Evolutionary conservation across 1,284 basidiomycete genomes (phyloP).

Genomic region (Veloboletus limbatus): DNA sequence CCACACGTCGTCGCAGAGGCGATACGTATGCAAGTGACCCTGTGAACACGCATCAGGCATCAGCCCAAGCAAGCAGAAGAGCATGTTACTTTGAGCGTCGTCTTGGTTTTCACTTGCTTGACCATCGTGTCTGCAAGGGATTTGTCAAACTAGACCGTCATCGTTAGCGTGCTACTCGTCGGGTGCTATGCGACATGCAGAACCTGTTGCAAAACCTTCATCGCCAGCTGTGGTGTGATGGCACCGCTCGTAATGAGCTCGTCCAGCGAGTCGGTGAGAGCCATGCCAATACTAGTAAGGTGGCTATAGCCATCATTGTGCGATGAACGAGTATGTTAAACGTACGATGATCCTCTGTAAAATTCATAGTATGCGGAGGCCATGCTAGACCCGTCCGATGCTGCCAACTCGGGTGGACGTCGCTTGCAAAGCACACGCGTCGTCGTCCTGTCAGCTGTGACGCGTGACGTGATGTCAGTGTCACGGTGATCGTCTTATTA

Average conservation of each 20-base stretch:
- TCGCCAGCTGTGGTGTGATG: slow-evolving; percentile 95
- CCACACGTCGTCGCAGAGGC: slow-evolving; percentile 97
- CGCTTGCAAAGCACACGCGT: slow-evolving; percentile 3
- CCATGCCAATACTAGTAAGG: slow-evolving; percentile 85
- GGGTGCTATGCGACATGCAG: slow-evolving; percentile 3
- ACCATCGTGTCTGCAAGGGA: slow-evolving; percentile 87
- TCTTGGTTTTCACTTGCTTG: slow-evolving; percentile 90
- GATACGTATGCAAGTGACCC: slow-evolving; percentile 90
- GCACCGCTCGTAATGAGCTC: slow-evolving; percentile 97
- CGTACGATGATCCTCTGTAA: slow-evolving; percentile 84
- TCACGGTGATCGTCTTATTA: too few species aligned
- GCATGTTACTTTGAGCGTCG: slow-evolving; percentile 76
- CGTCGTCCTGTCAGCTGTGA: slow-evolving; percentile 18
- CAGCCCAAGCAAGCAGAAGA: too few species aligned
- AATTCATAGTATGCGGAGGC: slow-evolving; percentile 88
- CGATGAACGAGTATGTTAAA: slow-evolving; percentile 24
- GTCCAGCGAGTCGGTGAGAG: slow-evolving; percentile 97
- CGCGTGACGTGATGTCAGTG: too few species aligned
- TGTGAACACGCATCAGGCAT: slow-evolving; percentile 33
- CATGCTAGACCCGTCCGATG: slow-evolving; percentile 41
- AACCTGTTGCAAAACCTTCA: slow-evolving; percentile 96
- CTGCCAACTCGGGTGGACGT: slow-evolving; percentile 11
- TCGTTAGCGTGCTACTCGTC: slow-evolving; percentile 5
- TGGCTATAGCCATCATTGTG: not conserved
- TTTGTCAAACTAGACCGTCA: slow-evolving; percentile 80